Evolutionary conservation across 495 filamentous ascomycete genomes (phyloP).

Genomic region (Aspergillus panamensis): DNA sequence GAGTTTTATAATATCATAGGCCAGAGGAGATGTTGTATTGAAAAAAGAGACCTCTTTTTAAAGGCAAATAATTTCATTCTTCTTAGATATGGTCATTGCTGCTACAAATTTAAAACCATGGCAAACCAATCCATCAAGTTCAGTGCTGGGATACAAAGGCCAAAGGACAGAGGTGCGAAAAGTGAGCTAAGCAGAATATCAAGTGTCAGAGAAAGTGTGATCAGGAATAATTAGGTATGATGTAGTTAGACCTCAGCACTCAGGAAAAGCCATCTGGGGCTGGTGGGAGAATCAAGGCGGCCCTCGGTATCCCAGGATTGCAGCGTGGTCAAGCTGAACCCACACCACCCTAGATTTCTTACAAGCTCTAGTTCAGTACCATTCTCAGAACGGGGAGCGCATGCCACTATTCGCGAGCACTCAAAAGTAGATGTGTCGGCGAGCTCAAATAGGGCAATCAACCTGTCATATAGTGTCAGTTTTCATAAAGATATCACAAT

Average conservation of each 20-base stretch:
- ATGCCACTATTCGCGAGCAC: slow-evolving; percentile 75
- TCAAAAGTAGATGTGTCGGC: slow-evolving; percentile 63
- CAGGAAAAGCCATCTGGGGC: slow-evolving; percentile 78
- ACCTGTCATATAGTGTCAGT: slow-evolving; percentile 40
- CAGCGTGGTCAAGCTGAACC: slow-evolving; percentile 77
- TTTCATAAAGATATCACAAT: not conserved
- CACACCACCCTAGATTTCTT: slow-evolving; percentile 86
- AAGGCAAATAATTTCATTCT: too few species aligned
- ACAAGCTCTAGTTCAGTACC: slow-evolving; percentile 61
- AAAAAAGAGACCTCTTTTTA: too few species aligned
- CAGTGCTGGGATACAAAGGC: too few species aligned
- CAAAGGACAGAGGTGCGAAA: not conserved
- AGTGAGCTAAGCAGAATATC: not conserved
- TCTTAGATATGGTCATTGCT: not conserved
- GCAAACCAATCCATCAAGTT: not conserved
- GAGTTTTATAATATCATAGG: too few species aligned
- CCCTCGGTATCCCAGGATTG: slow-evolving; percentile 58
- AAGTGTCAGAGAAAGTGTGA: not conserved
- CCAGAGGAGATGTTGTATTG: too few species aligned
- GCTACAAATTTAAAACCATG: not conserved
- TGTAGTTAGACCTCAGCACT: slow-evolving; percentile 68
- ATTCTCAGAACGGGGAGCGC: slow-evolving; percentile 64
- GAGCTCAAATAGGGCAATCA: slow-evolving; percentile 89
- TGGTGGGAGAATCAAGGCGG: slow-evolving; percentile 51
- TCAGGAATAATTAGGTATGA: not conserved